Conservation (phyloP, 331 rosid genomes). For the Erythrophleum ivorense region DNA sequence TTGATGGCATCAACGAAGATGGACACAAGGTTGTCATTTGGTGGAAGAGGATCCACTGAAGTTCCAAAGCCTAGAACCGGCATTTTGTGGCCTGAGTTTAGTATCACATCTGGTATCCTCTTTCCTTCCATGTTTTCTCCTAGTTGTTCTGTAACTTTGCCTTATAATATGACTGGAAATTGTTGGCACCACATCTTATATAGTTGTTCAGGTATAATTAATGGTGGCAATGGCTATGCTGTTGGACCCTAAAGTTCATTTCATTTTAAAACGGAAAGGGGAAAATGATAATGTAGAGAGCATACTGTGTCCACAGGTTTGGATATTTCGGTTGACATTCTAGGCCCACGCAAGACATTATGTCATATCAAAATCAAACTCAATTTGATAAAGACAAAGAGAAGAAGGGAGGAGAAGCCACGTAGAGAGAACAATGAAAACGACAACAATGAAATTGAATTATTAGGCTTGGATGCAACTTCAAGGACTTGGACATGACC, state of each 20-base stretch:
- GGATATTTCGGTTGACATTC: neutral
- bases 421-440: constrained; percentile 29
- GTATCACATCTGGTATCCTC: constrained; percentile 41
- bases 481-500: neutral
- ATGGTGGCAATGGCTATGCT: neutral
- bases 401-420: constrained; percentile 15
- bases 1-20: constrained; percentile 57
- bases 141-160: neutral
- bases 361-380: neutral
- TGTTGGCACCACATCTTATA: neutral
- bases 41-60: constrained; percentile 42
- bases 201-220: neutral
- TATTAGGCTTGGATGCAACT: neutral
- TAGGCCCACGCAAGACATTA: constrained; percentile 17
- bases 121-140: constrained; percentile 34
- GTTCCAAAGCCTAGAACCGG: constrained; percentile 64
- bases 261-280: neutral
- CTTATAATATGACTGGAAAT: constrained; percentile 20
- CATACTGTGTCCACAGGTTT: constrained; percentile 14
- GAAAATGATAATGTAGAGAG: neutral
- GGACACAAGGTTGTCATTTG: constrained; percentile 44
- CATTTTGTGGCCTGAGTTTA: constrained; percentile 60
- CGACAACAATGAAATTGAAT: neutral
- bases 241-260: neutral
- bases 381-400: neutral